Evolutionary conservation across 805 yeast genomes (phyloP), one percentile per base, ranked within the genome.

Genomic region (Metschnikowia amazonensis): DNA sequence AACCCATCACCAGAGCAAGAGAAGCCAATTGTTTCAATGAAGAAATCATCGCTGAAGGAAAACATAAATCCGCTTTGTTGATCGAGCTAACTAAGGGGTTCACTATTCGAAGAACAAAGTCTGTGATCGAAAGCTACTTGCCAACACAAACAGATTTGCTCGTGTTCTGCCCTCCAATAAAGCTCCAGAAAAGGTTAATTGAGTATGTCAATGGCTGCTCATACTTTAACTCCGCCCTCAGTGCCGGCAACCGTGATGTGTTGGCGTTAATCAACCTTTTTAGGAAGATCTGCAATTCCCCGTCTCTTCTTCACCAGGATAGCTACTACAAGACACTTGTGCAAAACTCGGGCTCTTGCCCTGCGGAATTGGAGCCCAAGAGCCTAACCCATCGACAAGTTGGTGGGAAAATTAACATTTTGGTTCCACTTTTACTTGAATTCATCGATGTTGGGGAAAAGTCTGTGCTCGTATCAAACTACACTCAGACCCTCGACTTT

Each of bases 271-370:
- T 92, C 14, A 83, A 86, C 11, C 62, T 81, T 24, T 78, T 88
- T 59, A 81, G 88, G 53, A 90, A 90, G 58, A 74, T 89, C 1
- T 88, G 96, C 60, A 90, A 88, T 56, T 83, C 95, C 0, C 95
- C 96, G 0, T 69, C 81, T 0, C 67, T 90, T 27, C 57, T 86
- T 3, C 53, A 63, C 1, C 65, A 73, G 11, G 90, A 85, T 50
- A 62, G 67, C 23, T 57, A 66, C 14, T 51, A 42, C 42, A 44
- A 35, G 11, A 32, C 37, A 3, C 45, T 50, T 30, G 47, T 41
- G 18, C 41, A 17, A 8, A 43, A 34, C 24, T 36, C 29, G n/a
- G 17, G 37, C 6, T 17, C 39, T 7, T 28, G 30, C 9, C 27
- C 45, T 24, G 29, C 39, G 9, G 55, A 45, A 8, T 41, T 47